Percentiles rank a stretch among this genome's conserved stretches.
Evolutionary conservation across 148 eudicot genomes (phyloP).

Genomic region (Rhododendron williamsianum): DNA sequence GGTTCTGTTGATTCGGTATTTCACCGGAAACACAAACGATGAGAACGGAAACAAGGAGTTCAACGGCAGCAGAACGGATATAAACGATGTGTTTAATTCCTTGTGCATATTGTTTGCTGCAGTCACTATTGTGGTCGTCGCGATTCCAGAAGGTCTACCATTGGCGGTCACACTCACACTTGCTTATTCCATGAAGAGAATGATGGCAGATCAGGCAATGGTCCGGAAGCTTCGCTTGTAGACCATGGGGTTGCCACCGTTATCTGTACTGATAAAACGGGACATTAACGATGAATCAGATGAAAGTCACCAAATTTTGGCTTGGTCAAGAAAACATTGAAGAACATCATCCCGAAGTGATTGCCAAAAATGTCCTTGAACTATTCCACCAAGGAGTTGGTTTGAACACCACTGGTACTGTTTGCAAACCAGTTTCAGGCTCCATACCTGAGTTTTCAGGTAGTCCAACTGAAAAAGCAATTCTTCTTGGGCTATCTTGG

Average conservation of each 20-base stretch:
- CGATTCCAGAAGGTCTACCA: slow-evolving; percentile 86
- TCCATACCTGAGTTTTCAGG: slow-evolving; percentile 55
- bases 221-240: slow-evolving; percentile 85
- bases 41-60: slow-evolving; percentile 38
- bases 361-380: slow-evolving; percentile 29
- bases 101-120: slow-evolving; percentile 51
- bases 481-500: slow-evolving; percentile 72
- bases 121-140: slow-evolving; percentile 82
- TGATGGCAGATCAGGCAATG: slow-evolving; percentile 94
- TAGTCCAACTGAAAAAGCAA: slow-evolving; percentile 87
- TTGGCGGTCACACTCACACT: slow-evolving; percentile 85
- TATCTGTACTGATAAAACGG: slow-evolving; percentile 82
- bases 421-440: slow-evolving; percentile 39
- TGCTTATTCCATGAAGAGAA: slow-evolving; percentile 84
- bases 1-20: slow-evolving; percentile 60
- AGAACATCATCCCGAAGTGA: slow-evolving; percentile 16
- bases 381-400: slow-evolving; percentile 62
- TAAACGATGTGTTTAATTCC: slow-evolving; percentile 47
- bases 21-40: slow-evolving; percentile 69
- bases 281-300: slow-evolving; percentile 79
- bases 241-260: slow-evolving; percentile 89
- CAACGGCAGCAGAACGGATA: slow-evolving; percentile 21
- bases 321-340: slow-evolving; percentile 44
- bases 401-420: slow-evolving; percentile 67
- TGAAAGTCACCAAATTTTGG: slow-evolving; percentile 72